phyloP scores from a whole-genome alignment of 1,139 yeast species.

The Groenewaldozyma auringiensis region DNA sequence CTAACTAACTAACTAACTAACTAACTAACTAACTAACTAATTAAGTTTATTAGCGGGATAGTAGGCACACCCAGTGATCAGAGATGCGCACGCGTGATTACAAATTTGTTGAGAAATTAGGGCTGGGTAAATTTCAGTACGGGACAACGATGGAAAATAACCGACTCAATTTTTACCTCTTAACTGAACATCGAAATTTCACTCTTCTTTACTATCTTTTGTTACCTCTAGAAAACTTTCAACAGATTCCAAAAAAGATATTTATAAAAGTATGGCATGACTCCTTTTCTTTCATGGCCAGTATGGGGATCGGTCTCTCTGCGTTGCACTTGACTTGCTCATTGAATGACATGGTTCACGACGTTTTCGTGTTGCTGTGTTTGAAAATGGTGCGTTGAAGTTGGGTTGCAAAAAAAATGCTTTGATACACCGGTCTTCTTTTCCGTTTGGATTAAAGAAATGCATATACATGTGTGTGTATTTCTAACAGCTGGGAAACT shows the following conservation, averaged over 20 bases:
- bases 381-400: slow-evolving; percentile 6
- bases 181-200: background rate
- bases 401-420: slow-evolving; percentile 14
- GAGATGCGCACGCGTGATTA: too few relatives aligned
- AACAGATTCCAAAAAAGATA: slow-evolving; percentile 1
- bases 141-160: background rate
- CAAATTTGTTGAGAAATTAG: too few relatives aligned
- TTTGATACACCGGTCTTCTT: slow-evolving; percentile 20
- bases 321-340: slow-evolving; percentile 15
- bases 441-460: background rate
- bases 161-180: slow-evolving; percentile 6
- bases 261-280: slow-evolving; percentile 6
- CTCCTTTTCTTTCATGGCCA: background rate
- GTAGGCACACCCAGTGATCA: too few relatives aligned
- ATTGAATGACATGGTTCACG: background rate
- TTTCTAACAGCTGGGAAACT: background rate
- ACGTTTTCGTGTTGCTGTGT: background rate
- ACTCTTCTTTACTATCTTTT: background rate
- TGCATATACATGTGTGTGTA: too few relatives aligned
- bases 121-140: slow-evolving; percentile 1
- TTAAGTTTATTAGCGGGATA: too few relatives aligned
- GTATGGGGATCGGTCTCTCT: slow-evolving; percentile 20
- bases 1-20: too few relatives aligned
- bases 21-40: too few relatives aligned
- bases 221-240: background rate